Conservation (phyloP, 1,139 yeast species). For the Taiozyma onychis region DNA sequence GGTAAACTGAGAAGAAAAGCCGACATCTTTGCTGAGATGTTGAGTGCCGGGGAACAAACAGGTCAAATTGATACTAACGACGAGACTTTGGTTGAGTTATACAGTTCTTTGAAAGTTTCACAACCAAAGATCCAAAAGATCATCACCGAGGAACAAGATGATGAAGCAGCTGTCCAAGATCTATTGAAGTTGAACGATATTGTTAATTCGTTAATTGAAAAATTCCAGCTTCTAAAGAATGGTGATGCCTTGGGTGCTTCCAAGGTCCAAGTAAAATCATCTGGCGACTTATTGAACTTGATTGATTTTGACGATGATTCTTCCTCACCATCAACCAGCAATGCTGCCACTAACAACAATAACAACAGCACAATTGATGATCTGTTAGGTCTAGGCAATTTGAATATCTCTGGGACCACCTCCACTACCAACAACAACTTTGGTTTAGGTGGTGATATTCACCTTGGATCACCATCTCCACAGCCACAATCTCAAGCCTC, state of each 20-base stretch:
- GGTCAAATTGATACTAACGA: slow-evolving; percentile 53
- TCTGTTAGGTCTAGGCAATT: slow-evolving; percentile 60
- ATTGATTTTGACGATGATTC: slow-evolving; percentile 74
- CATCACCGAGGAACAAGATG: slow-evolving; percentile 68
- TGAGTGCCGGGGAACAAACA: slow-evolving; percentile 48
- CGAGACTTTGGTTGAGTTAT: slow-evolving; percentile 76
- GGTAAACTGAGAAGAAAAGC: slow-evolving; percentile 83
- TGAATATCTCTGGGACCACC: not conserved
- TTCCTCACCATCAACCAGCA: slow-evolving; percentile 26
- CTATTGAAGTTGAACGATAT: slow-evolving; percentile 70
- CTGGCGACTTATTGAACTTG: slow-evolving; percentile 46
- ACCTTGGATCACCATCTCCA: slow-evolving; percentile 30
- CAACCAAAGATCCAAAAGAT: slow-evolving; percentile 86
- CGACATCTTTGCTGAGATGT: slow-evolving; percentile 88
- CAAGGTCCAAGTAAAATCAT: slow-evolving; percentile 41
- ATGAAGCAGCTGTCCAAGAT: slow-evolving; percentile 61
- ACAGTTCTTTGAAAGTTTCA: slow-evolving; percentile 72
- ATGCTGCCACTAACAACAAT: slow-evolving; percentile 34
- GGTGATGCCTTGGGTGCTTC: slow-evolving; percentile 64
- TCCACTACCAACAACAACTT: slow-evolving; percentile 12
- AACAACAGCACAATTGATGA: slow-evolving; percentile 56
- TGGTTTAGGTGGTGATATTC: slow-evolving; percentile 37
- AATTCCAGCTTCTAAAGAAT: slow-evolving; percentile 57
- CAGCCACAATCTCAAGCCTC: slow-evolving; percentile 11
- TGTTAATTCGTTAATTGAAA: slow-evolving; percentile 63